Base-by-base conservation (phyloP, 371 early-diverging fungal species). In the Mortierella sp. region DNA sequence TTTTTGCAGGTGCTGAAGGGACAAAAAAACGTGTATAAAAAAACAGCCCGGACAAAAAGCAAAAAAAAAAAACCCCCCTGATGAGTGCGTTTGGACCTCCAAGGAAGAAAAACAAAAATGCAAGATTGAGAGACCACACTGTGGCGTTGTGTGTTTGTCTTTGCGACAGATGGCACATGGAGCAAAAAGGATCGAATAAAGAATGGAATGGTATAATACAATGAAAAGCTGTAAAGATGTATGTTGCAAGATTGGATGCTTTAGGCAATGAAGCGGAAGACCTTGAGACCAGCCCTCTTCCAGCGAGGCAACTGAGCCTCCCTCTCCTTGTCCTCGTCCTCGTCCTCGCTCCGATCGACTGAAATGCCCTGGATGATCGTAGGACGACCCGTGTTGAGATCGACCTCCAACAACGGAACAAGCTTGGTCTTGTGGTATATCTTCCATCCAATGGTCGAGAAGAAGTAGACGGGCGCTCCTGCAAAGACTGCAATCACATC, bases 351-450 rank as follows among this genome's bases (percentile, higher is more conserved):
- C 27, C 18, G 32, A 14, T 41, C 41, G 18, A 41, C 24, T 0
- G 71, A n/a, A 10, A 71, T 76, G 32, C 79, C 77, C 8, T 29
- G 76, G 38, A 85, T 6, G 24, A 85, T 76, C 24, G 54, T 76
- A 48, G 80, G 84, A 18, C 92, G 90, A 43, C 93, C 93, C 6
- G 92, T 89, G 71, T 91, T 90, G 24, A 95, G 86, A 80, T 93
- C 93, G 46, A 90, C 87, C 72, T 93, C 93, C 49, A 88, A 63
- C 43, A 93, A 76, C 1, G 92, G 92, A 32, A 95, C 89, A 7
- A 93, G 55, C 78, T 91, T 91, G 24, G 91, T 89, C 68, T 88
- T 87, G 71, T 82, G 87, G 54, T 92, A 76, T 38, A 93, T 0
- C 84, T 93, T 94, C 88, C 92, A 91, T 55, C 89, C 89, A 65